Evolutionary conservation across 2,329 filamentous ascomycete species (phyloP), one percentile per base, ranked within the genome.

Genomic region (Arthroderma sp.): DNA sequence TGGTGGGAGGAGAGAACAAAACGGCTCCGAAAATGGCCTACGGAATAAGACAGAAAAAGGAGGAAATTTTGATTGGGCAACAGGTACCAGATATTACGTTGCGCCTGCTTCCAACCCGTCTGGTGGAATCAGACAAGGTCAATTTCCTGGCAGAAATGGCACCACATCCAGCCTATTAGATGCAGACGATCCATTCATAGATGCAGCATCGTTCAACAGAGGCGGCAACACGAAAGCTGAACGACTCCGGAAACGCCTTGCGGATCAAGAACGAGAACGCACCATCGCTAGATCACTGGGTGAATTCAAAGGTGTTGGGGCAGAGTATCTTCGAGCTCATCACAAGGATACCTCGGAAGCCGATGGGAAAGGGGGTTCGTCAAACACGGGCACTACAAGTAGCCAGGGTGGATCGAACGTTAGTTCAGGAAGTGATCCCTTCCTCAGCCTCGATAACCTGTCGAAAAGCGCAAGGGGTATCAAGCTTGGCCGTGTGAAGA

Each of bases 71-170:
- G 72, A 77, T 58, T 63, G 65, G 6, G 63, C 64, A 25, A 72
- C 73, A 1, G 72, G 73, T 25, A 76, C 74, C 2, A 68, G 70
- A 17, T 77, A 75, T 59, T 79, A 73, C 58, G 65, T 78, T 44
- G 70, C 73, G 0, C 70, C 71, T 0, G 65, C 67, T 11, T 64
- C 66, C 19, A 55, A 56, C 41, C 43, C 55, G 68, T 15, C 31
- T 19, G 17, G 15, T 2, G 41, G 47, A 28, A 21, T n/a, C 4
- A 31, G 38, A 19, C 37, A 41, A 33, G 17, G 11, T 21, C 17
- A 31, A 5, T 55, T 55, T 33, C 23, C 25, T 5, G 57, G 41
- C 21, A 51, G 53, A 33, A 51, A 59, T 28, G 63, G 66, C 15
- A 72, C 72, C 8, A 68, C 75, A 19, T 73, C 73, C 2, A 66